Base-by-base conservation (phyloP, 495 filamentous ascomycete species). In the Friedmanniomyces simplex region DNA sequence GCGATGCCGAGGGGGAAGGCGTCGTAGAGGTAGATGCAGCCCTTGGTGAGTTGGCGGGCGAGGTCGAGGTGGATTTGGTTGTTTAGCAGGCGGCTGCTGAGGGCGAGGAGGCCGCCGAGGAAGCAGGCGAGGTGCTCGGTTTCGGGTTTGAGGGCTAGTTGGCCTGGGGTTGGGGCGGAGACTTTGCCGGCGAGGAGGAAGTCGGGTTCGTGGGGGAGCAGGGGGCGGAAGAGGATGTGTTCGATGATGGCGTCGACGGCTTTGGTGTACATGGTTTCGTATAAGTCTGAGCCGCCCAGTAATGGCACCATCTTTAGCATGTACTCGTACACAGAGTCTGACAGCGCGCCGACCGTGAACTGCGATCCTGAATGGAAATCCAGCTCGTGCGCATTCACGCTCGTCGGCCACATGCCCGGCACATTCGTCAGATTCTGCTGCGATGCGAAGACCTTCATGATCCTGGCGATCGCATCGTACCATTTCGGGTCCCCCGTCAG, bases 61-160 rank as follows among this genome's bases (percentile, higher is more conserved):
- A 43, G 13, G 14, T 43, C 39, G 39, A n/a, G n/a, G n/a, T 43
- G 39, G 13, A 13, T 5, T 16, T 43, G 13, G 39, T 43, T 43
- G 60, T 16, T n/a, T n/a, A n/a, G n/a, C n/a, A n/a, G 11, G 25
- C 81, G 79, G 0, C 80, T 77, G n/a, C n/a, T n/a, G n/a, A 84
- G 42, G 8, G 55, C 60, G n/a, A 80, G 73, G 54, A 78, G 80
- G 14, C 80, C 81, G 34, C 81, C 81, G 16, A 77, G 68, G 60
- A 78, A 84, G 63, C 81, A 84, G 28, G 75, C 74, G 8, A 83
- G 70, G 62, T 84, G 81, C 51, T 84, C 77, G 18, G 58, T 68
- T 46, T 63, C 55, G n/a, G 67, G 68, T 18, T 76, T 62, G 16
- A 13, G 8, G 12, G 12, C 18, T 7, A 4, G 12, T 2, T 11